These are phyloP conservation scores for Cyberlindnera amylophila DNA, from an alignment of 805 yeast genomes.

Conservation along the genomic window DNA sequence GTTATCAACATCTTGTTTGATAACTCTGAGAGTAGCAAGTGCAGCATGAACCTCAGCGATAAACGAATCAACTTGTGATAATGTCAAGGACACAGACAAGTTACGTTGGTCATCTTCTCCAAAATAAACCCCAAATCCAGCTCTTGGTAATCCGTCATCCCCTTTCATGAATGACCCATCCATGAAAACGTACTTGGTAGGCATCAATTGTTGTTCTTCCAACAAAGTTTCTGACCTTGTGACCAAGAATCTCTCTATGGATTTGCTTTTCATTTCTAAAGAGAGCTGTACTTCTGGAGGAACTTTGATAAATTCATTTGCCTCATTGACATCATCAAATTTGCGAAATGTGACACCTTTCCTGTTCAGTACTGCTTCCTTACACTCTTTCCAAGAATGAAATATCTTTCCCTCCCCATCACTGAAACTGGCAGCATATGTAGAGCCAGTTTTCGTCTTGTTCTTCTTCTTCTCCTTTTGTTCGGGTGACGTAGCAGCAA, in stretches of 20 bases:
- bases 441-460: not conserved
- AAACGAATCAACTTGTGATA: conserved; percentile 61
- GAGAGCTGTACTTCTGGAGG: not conserved
- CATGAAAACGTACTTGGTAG: conserved; percentile 44
- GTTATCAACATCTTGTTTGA: conserved; percentile 32
- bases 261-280: not conserved
- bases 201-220: conserved; percentile 8
- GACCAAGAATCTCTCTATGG: conserved; percentile 3
- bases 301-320: conserved; percentile 10
- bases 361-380: conserved; percentile 26
- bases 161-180: conserved; percentile 66
- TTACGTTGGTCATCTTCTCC: conserved; percentile 55
- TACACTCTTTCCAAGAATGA: conserved; percentile 32
- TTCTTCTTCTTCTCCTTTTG: conserved; percentile 31
- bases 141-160: conserved; percentile 39
- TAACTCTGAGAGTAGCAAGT: conserved; percentile 44
- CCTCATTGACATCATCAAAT: conserved; percentile 28
- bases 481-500: too few relatives aligned
- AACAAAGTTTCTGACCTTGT: conserved; percentile 6
- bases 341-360: conserved; percentile 41
- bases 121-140: conserved; percentile 75
- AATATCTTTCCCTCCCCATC: conserved; percentile 27
- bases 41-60: conserved; percentile 77
- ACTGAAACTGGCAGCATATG: conserved; percentile 32
- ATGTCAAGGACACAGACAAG: conserved; percentile 47